Percentiles rank a stretch among this genome's conserved stretches.
These are phyloP conservation scores for Chernovozyma aurita DNA, from an alignment of 1,139 yeast species.

Conservation along the genomic window DNA sequence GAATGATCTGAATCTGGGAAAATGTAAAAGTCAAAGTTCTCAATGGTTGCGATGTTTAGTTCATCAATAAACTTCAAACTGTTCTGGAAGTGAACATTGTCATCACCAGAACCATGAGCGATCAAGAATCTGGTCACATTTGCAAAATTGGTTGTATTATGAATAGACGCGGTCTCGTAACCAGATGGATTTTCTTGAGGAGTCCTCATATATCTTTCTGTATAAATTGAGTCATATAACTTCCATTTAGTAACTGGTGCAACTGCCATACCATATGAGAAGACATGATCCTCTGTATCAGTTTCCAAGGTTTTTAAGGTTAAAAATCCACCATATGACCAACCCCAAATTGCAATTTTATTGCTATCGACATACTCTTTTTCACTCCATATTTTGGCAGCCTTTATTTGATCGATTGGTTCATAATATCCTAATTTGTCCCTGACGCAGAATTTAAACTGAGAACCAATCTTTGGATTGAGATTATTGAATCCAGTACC, in stretches of 20 bases:
- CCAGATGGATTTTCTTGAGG: conserved; percentile 62
- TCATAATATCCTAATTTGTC: conserved; percentile 66
- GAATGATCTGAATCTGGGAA: conserved; percentile 80
- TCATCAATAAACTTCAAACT: conserved; percentile 60
- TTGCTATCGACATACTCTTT: conserved; percentile 53
- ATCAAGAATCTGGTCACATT: conserved; percentile 57
- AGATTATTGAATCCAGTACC: conserved; percentile 68
- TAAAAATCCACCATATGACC: conserved; percentile 82
- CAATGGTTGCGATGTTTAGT: conserved; percentile 53
- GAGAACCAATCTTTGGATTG: conserved; percentile 30
- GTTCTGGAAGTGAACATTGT: conserved; percentile 77
- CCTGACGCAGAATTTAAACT: conserved; percentile 60
- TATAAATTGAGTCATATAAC: conserved; percentile 70
- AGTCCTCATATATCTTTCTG: conserved; percentile 73
- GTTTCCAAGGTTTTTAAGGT: conserved; percentile 70
- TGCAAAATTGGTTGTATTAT: conserved; percentile 42
- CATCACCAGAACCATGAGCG: conserved; percentile 82
- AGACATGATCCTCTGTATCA: conserved; percentile 52
- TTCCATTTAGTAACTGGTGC: conserved; percentile 83
- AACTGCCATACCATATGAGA: conserved; percentile 71
- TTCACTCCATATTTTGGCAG: conserved; percentile 56
- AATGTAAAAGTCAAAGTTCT: conserved; percentile 68
- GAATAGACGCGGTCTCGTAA: conserved; percentile 50
- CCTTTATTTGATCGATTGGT: conserved; percentile 65
- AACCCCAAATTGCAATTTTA: conserved; percentile 73